Conservation (phyloP, 2,329 filamentous ascomycete species). For the Madurella fahalii region DNA sequence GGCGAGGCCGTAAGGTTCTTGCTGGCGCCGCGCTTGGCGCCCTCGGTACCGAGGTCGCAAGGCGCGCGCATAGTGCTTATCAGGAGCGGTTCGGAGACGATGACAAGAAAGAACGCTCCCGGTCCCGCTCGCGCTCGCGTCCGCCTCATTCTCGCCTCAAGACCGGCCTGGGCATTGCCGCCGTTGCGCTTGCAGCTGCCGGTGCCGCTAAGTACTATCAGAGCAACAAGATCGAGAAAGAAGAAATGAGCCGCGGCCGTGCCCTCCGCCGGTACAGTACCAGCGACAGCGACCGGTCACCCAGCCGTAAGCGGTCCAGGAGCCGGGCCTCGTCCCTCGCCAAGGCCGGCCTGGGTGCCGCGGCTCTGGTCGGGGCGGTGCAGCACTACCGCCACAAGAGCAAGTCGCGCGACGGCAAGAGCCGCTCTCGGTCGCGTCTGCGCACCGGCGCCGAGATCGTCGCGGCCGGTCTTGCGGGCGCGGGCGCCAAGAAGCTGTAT, state of each 20-base stretch:
- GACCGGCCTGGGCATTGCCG: constrained; percentile 59
- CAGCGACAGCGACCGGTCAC: constrained; percentile 42
- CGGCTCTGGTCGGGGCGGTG: constrained; percentile 54
- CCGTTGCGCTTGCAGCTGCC: constrained; percentile 59
- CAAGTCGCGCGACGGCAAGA: constrained; percentile 38
- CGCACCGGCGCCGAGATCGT: constrained; percentile 58
- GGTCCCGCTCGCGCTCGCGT: constrained; percentile 35
- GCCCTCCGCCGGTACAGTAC: constrained; percentile 41
- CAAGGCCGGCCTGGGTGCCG: constrained; percentile 55
- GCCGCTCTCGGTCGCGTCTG: constrained; percentile 40
- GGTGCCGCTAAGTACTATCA: constrained; percentile 63
- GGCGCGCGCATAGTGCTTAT: constrained; percentile 58
- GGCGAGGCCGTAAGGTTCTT: constrained; percentile 55
- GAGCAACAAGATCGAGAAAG: constrained; percentile 56
- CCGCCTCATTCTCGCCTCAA: constrained; percentile 49
- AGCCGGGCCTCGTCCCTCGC: constrained; percentile 47
- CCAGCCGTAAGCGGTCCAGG: constrained; percentile 40
- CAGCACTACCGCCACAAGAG: constrained; percentile 56
- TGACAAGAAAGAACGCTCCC: constrained; percentile 34
- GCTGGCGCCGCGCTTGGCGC: constrained; percentile 61
- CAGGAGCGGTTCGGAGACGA: constrained; percentile 47
- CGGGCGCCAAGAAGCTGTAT: constrained; percentile 58
- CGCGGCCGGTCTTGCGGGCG: constrained; percentile 56
- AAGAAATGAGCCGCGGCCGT: constrained; percentile 54
- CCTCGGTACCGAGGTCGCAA: constrained; percentile 57